Percentiles rank a stretch among this genome's conserved stretches.
Conservation (phyloP, 305 asterid genomes). For the Solanum hybrid region DNA sequence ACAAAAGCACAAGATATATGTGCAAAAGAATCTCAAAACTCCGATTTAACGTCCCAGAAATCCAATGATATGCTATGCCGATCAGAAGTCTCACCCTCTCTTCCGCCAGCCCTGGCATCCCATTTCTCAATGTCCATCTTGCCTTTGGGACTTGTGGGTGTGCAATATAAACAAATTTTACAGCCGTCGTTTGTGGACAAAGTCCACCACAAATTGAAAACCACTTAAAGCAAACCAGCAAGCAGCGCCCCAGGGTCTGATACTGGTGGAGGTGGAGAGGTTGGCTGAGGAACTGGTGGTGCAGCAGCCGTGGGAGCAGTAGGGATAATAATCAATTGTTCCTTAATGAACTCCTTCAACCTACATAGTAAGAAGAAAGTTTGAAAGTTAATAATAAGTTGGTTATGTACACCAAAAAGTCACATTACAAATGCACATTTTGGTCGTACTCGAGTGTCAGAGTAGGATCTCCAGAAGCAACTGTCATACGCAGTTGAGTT, state of each 20-base stretch:
- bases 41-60: slow-evolving; percentile 20
- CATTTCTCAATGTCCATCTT: slow-evolving; percentile 3
- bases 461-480: slow-evolving; percentile 90
- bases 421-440: neutral
- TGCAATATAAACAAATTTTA: slow-evolving; percentile 47
- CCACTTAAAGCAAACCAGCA: slow-evolving; percentile 77
- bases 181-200: slow-evolving; percentile 14
- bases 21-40: slow-evolving; percentile 66
- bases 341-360: slow-evolving; percentile 91
- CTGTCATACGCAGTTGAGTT: slow-evolving; percentile 89
- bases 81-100: slow-evolving; percentile 27
- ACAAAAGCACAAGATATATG: slow-evolving; percentile 36
- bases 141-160: slow-evolving; percentile 18
- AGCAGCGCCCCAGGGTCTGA: slow-evolving; percentile 84
- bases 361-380: slow-evolving; percentile 27
- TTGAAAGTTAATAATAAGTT: neutral
- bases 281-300: slow-evolving; percentile 38
- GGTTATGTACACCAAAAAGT: neutral
- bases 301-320: slow-evolving; percentile 42
- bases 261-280: slow-evolving; percentile 40
- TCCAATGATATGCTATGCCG: slow-evolving; percentile 20
- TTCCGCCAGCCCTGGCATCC: slow-evolving; percentile 64
- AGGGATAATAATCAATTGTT: slow-evolving; percentile 69
- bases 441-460: slow-evolving; percentile 82
- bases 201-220: slow-evolving; percentile 1